These are phyloP conservation scores for Pecoramyces ruminantium DNA, from an alignment of 192 early-diverging fungal species.

Conservation along the genomic window DNA sequence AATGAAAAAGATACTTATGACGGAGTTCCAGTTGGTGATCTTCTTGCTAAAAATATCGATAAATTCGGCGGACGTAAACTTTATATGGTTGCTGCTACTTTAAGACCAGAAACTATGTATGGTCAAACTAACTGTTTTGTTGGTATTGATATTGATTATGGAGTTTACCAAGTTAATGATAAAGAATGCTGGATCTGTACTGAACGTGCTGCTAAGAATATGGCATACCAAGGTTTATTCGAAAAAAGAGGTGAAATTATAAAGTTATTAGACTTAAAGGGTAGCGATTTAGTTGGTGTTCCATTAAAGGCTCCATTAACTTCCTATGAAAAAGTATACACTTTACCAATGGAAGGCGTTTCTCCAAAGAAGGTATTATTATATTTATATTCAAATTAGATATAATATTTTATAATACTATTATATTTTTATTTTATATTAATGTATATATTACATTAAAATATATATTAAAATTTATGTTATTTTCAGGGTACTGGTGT, in stretches of 20 bases:
- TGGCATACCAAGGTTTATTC: slow-evolving; percentile 86
- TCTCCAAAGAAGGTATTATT: slow-evolving; percentile 50
- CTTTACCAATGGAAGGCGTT: slow-evolving; percentile 95
- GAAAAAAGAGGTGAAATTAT: slow-evolving; percentile 33
- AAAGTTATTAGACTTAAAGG: slow-evolving; percentile 59
- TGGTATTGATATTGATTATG: slow-evolving; percentile 79
- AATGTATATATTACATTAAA: too few species aligned
- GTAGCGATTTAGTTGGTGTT: slow-evolving; percentile 68
- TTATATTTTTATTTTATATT: too few species aligned
- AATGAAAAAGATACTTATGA: slow-evolving; percentile 19
- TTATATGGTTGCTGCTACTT: slow-evolving; percentile 85
- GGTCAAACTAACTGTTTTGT: slow-evolving; percentile 98
- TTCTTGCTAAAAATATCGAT: slow-evolving; percentile 16
- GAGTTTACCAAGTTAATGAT: slow-evolving; percentile 62
- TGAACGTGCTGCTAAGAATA: slow-evolving; percentile 87
- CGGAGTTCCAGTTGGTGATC: slow-evolving; percentile 28
- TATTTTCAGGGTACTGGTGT: slow-evolving; percentile 74
- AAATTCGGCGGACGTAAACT: slow-evolving; percentile 56
- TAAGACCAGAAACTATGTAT: slow-evolving; percentile 98
- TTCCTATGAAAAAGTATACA: slow-evolving; percentile 61
- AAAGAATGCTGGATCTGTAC: slow-evolving; percentile 77
- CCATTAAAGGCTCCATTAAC: slow-evolving; percentile 79
- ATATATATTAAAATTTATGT: neutral
- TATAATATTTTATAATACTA: neutral
- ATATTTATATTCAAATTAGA: neutral